phyloP scores from a whole-genome alignment of 805 yeast species.

The Naumovozyma dairenensis region DNA sequence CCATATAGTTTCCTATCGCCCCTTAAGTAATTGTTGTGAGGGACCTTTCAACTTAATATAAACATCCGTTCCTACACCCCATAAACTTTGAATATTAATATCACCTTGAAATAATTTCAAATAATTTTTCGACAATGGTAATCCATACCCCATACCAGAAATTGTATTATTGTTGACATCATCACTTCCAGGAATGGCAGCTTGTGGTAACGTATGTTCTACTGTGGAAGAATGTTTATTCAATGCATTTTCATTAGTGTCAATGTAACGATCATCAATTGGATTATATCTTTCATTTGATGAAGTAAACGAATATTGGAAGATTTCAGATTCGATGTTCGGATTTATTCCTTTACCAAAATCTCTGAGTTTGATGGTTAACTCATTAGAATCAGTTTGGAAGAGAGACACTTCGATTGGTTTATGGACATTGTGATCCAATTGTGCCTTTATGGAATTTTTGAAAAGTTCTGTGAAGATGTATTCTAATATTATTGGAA shows the following conservation, averaged over 20 bases:
- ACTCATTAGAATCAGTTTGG: constrained; percentile 29
- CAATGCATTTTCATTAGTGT: not conserved
- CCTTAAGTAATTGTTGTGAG: too few species aligned
- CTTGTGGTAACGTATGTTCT: constrained; percentile 37
- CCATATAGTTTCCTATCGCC: too few species aligned
- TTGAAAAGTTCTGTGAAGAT: constrained; percentile 78
- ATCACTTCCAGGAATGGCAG: constrained; percentile 62
- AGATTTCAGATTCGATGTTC: constrained; percentile 52
- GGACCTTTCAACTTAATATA: constrained; percentile 43
- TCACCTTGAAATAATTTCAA: constrained; percentile 65
- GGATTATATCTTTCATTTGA: constrained; percentile 16
- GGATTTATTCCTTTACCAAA: constrained; percentile 83
- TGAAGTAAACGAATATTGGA: constrained; percentile 81
- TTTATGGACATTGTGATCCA: constrained; percentile 44
- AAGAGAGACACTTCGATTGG: constrained; percentile 23
- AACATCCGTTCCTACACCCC: constrained; percentile 75
- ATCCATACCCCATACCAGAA: constrained; percentile 95
- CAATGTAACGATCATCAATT: not conserved
- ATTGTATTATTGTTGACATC: constrained; percentile 45
- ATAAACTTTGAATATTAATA: constrained; percentile 56
- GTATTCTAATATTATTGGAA: constrained; percentile 81
- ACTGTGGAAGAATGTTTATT: constrained; percentile 33
- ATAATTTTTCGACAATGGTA: constrained; percentile 73
- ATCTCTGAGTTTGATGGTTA: constrained; percentile 74
- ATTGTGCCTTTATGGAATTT: constrained; percentile 79